Conservation (phyloP, 2,329 filamentous ascomycete species). For the Ophiocordyceps camponoti-saundersi region DNA sequence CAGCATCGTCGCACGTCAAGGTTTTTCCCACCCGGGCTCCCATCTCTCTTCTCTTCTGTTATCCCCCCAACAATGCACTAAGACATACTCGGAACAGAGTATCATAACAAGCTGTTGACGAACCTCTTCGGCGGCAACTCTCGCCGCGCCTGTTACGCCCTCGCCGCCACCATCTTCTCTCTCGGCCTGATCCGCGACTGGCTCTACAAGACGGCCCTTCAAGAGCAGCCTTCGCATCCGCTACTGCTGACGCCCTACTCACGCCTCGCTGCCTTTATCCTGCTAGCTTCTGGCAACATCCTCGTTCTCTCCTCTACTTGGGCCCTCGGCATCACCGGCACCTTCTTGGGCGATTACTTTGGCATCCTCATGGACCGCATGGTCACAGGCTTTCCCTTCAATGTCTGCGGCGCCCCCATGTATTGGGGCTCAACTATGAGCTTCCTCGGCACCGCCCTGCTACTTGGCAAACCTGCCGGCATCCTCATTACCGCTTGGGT, state of each 20-base stretch:
- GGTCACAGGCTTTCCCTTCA: conserved; percentile 93
- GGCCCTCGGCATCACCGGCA: conserved; percentile 84
- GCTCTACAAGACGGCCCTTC: conserved; percentile 73
- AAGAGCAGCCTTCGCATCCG: conserved; percentile 58
- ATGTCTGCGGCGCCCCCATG: conserved; percentile 80
- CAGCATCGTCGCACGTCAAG: conserved; percentile 70
- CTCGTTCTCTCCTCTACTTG: conserved; percentile 83
- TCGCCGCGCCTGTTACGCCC: conserved; percentile 70
- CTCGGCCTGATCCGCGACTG: conserved; percentile 79
- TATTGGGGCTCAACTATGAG: conserved; percentile 88
- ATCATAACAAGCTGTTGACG: conserved; percentile 77
- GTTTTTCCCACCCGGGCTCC: conserved; percentile 26
- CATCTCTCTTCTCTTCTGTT: too few species aligned
- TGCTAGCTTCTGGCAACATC: conserved; percentile 62
- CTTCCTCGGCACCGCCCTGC: conserved; percentile 75
- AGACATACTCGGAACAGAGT: conserved; percentile 44
- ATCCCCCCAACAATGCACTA: not conserved
- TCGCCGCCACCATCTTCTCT: conserved; percentile 79
- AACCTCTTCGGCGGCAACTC: conserved; percentile 68
- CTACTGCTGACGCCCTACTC: conserved; percentile 43
- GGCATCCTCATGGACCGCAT: conserved; percentile 93
- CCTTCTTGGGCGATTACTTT: conserved; percentile 96
- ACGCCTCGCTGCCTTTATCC: conserved; percentile 48
- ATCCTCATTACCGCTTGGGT: conserved; percentile 61
- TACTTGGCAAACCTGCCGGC: conserved; percentile 77